A percentile compares a stretch with the other conserved stretches of the same genome.
phyloP scores from a whole-genome alignment of 2,329 filamentous ascomycete species.

The Colletotrichum costaricense region DNA sequence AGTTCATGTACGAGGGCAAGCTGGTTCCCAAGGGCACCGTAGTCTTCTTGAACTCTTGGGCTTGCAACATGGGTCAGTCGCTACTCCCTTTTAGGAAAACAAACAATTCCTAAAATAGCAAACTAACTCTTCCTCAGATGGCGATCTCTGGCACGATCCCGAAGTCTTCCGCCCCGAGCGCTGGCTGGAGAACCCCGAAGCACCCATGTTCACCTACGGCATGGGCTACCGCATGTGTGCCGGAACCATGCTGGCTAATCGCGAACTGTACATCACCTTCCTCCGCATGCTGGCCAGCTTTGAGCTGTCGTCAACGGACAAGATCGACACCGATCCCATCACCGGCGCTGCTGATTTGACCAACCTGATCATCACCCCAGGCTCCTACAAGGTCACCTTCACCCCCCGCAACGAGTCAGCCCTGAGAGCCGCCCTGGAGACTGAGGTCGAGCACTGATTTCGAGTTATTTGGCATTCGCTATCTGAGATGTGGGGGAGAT shows the following conservation, averaged over 20 bases:
- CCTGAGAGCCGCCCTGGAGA: slow-evolving; percentile 7
- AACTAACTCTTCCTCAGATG: slow-evolving; percentile 50
- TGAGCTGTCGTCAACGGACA: slow-evolving; percentile 49
- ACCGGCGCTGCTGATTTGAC: slow-evolving; percentile 26
- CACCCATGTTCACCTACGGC: slow-evolving; percentile 64
- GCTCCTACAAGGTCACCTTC: slow-evolving; percentile 5
- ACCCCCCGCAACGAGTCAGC: slow-evolving; percentile 18
- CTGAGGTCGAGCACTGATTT: background rate
- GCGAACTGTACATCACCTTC: slow-evolving; percentile 64
- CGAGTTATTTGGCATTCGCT: no score
- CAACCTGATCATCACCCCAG: slow-evolving; percentile 25
- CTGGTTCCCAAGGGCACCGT: slow-evolving; percentile 63
- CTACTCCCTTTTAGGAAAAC: slow-evolving; percentile 66
- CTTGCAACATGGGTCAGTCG: slow-evolving; percentile 42
- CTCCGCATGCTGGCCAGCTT: slow-evolving; percentile 62
- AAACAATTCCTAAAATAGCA: background rate
- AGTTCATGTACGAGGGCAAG: slow-evolving; percentile 40
- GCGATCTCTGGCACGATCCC: slow-evolving; percentile 71
- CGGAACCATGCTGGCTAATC: slow-evolving; percentile 63
- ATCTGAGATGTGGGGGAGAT: no score
- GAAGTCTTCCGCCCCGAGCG: slow-evolving; percentile 66
- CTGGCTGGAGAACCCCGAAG: slow-evolving; percentile 52
- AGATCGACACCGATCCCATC: slow-evolving; percentile 18
- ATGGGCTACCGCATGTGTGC: slow-evolving; percentile 66
- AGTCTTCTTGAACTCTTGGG: slow-evolving; percentile 46